phyloP scores from a whole-genome alignment of 768 basidiomycete genomes.

The Gymnopilus dilepis region DNA sequence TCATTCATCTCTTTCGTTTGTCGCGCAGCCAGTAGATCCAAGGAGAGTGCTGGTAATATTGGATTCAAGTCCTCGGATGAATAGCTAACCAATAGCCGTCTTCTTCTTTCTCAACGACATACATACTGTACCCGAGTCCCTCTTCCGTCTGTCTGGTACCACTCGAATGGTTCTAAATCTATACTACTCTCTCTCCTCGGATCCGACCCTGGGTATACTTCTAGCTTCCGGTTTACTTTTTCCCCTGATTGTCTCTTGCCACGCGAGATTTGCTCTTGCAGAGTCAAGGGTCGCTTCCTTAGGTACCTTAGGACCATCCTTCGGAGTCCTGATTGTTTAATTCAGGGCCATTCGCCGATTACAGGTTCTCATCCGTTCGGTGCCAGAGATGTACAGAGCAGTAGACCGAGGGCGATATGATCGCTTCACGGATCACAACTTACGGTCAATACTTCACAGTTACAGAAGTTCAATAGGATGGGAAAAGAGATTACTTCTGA shows the following conservation, averaged over 20 bases:
- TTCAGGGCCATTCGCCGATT: not conserved
- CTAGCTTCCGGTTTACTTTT: not conserved
- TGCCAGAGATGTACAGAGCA: not conserved
- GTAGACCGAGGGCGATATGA: not conserved
- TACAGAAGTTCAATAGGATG: not conserved
- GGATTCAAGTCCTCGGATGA: not conserved
- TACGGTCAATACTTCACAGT: constrained; percentile 1
- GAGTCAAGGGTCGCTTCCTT: not conserved
- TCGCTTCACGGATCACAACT: not conserved
- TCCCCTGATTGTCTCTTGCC: constrained; percentile 1
- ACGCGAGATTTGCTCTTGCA: not conserved
- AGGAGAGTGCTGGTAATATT: not conserved
- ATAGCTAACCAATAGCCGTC: not conserved
- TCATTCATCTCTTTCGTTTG: not conserved
- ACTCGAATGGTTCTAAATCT: not conserved
- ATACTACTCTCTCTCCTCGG: not conserved
- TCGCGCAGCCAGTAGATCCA: not conserved
- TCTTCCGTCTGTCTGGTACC: not conserved
- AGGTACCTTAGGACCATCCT: not conserved
- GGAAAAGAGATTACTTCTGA: not conserved
- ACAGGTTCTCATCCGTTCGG: not conserved
- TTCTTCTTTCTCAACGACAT: not conserved
- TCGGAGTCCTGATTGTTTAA: not conserved
- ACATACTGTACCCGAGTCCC: not conserved
- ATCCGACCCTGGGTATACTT: not conserved